Evolutionary conservation across 1,284 basidiomycete genomes (phyloP), one percentile per base, ranked within the genome.

Genomic region (Takashimella tepidaria): DNA sequence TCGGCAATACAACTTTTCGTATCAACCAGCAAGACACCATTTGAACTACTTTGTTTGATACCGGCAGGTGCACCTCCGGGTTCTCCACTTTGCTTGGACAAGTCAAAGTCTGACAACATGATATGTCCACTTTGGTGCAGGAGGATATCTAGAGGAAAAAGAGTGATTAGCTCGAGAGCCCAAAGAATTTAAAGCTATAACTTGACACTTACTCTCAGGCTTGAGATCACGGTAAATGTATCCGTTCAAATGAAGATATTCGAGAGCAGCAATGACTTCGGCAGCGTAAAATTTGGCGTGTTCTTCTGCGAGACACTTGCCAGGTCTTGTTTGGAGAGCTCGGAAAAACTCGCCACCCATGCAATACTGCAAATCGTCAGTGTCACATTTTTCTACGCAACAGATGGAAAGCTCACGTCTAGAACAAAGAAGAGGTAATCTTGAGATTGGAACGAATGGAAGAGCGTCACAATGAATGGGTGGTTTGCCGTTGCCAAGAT

Each of bases 281-380:
- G 96, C 95, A 50, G 96, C 96, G 73, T 99, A 99, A 78, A 98
- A 98, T 55, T 92, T 83, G 27, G 95, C 89, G 41, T 90, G 92
- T 59, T 97, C 92, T 77, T 98, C 96, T 23, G 89, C 79, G 19
- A 99, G 82, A 75, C 96, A 98, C 73, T 95, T 98, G 45, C 91
- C 92, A 3, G 95, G 96, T 56, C 92, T 82, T 44, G 89, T 91
- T 75, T 97, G 92, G 59, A 97, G 78, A 10, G 95, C 92, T 27
- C 96, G 86, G 82, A 99, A 98, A 79, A 98, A 98, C 73, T 98
- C 95, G 57, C 95, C 95, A 42, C 95, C 95, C 88, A 96, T 95
- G 78, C 96, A 98, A 77, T 98, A 98, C 76, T 67, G 45, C 16
- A 21, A 5, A 31, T 22, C 5, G 21, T 20, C 16, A 45, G 37